Conservation (phyloP, 2,329 filamentous ascomycete genomes). For the Aspergillus ustus region DNA sequence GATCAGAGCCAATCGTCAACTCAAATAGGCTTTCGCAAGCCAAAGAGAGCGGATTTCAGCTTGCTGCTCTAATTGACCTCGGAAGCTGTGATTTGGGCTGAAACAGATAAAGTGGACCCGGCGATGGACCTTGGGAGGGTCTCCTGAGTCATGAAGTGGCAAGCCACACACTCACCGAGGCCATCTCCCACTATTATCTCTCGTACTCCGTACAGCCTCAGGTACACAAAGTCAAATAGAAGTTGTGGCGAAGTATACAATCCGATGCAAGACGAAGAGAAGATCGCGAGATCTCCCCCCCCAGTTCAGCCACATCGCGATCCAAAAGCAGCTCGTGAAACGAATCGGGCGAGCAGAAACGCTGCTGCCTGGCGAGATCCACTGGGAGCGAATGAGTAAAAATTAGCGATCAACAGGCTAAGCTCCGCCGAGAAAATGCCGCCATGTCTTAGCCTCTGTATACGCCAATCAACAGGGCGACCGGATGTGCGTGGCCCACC, state of each 20-base stretch:
- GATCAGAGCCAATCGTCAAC: no score
- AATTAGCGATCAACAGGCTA: not conserved
- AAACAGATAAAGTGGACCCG: no score
- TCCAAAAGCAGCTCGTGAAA: not conserved
- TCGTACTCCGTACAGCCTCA: not conserved
- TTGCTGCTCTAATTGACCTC: no score
- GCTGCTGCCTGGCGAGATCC: not conserved
- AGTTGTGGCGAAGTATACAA: not conserved
- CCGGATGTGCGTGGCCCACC: not conserved
- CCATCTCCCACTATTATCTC: no score
- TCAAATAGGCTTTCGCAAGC: no score
- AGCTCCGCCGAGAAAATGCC: not conserved
- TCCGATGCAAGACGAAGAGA: not conserved
- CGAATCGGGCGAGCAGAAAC: not conserved
- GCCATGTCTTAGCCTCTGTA: not conserved
- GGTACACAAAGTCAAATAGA: not conserved
- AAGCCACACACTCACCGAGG: not conserved
- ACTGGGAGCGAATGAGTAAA: not conserved
- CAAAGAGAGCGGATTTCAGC: no score
- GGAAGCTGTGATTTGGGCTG: no score
- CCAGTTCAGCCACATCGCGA: not conserved
- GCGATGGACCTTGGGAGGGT: no score
- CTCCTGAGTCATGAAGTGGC: not conserved
- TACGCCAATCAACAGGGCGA: not conserved
- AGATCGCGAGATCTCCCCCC: no score